A percentile compares a stretch with the other conserved stretches of the same genome.
Evolutionary conservation across 2,329 filamentous ascomycete genomes (phyloP).

Genomic region (Helotiales sp.): DNA sequence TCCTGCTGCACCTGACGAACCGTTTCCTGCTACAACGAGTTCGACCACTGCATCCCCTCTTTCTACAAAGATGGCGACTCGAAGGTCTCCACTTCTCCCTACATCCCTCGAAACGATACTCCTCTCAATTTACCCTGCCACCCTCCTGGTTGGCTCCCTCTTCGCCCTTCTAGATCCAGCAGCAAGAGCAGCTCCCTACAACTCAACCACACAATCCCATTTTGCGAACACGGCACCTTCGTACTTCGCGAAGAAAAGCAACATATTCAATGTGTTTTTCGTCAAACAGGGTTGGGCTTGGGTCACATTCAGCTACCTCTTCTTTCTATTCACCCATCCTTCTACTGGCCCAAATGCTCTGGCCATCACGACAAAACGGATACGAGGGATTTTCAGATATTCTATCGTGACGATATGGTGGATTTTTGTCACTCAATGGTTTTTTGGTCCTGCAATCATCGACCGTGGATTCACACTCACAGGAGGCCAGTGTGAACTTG

Average conservation of each 20-base stretch:
- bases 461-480: slow-evolving; percentile 89
- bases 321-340: slow-evolving; percentile 73
- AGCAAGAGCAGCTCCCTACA: slow-evolving; percentile 68
- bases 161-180: slow-evolving; percentile 80
- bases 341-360: slow-evolving; percentile 50
- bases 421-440: slow-evolving; percentile 94
- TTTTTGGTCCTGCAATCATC: slow-evolving; percentile 87
- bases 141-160: slow-evolving; percentile 80
- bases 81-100: slow-evolving; percentile 64
- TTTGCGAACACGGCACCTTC: slow-evolving; percentile 65
- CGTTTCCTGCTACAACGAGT: background rate
- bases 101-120: slow-evolving; percentile 69
- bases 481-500: slow-evolving; percentile 78
- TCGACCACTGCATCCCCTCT: background rate
- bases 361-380: slow-evolving; percentile 50
- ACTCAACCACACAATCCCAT: slow-evolving; percentile 66
- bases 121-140: slow-evolving; percentile 74
- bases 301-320: slow-evolving; percentile 76
- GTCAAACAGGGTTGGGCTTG: slow-evolving; percentile 96
- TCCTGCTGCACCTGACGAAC: slow-evolving; percentile 15
- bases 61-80: slow-evolving; percentile 28
- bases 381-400: slow-evolving; percentile 72
- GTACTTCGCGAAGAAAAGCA: slow-evolving; percentile 94
- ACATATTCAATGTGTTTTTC: slow-evolving; percentile 90
- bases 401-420: slow-evolving; percentile 75